Percentiles rank a stretch among this genome's conserved stretches.
Evolutionary conservation across 805 yeast genomes (phyloP).

Genomic region (Pichia membranifaciens): DNA sequence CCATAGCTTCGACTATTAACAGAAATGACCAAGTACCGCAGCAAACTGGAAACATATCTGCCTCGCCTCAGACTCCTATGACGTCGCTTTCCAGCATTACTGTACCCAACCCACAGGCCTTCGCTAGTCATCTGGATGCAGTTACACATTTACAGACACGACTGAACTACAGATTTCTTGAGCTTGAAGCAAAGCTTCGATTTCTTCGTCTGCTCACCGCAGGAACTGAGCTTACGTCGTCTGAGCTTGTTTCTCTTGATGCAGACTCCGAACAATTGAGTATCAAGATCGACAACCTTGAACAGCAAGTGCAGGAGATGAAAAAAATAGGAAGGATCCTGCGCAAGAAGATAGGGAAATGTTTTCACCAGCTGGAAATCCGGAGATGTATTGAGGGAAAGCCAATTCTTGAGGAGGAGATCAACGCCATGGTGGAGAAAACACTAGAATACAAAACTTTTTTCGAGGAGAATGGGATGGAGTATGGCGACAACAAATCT

Average conservation of each 20-base stretch:
- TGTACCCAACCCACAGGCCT: conserved; percentile 5
- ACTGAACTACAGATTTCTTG: conserved; percentile 59
- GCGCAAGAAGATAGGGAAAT: conserved; percentile 13
- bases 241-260: conserved; percentile 20
- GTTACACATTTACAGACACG: conserved; percentile 25
- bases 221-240: conserved; percentile 21
- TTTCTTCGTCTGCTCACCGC: conserved; percentile 49
- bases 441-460: not conserved
- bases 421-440: conserved; percentile 25
- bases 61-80: conserved; percentile 3
- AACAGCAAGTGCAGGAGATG: conserved; percentile 17
- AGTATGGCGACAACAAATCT: not conserved
- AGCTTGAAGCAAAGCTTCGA: conserved; percentile 66
- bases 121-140: conserved; percentile 5
- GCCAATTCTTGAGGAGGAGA: conserved; percentile 24
- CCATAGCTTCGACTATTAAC: not conserved
- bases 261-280: conserved; percentile 16
- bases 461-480: conserved; percentile 6
- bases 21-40: not conserved
- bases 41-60: not conserved
- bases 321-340: conserved; percentile 14
- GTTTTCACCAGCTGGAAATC: conserved; percentile 14
- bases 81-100: not conserved
- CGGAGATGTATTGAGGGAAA: conserved; percentile 16
- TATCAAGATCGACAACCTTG: conserved; percentile 12